These are phyloP conservation scores for Marsdenia floribunda DNA, from an alignment of 257 asterid genomes.

Conservation along the genomic window DNA sequence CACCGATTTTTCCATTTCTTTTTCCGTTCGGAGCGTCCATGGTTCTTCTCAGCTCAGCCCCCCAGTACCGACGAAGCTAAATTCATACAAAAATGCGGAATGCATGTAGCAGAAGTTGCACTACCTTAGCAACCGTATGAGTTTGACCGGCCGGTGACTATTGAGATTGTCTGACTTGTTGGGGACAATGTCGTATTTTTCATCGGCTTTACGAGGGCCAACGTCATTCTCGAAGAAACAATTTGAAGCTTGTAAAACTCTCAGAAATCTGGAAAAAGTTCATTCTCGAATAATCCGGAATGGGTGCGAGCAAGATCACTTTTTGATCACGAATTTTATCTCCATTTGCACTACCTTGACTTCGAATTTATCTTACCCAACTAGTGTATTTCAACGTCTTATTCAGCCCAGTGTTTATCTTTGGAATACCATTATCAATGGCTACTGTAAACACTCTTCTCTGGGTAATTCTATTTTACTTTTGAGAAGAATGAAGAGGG, in stretches of 20 bases:
- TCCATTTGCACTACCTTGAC: constrained; percentile 39
- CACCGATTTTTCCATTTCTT: too few species aligned
- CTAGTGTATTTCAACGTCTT: constrained; percentile 43
- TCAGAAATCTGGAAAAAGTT: constrained; percentile 37
- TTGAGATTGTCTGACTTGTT: neutral
- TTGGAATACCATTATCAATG: constrained; percentile 57
- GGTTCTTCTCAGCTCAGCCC: neutral
- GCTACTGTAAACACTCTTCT: constrained; percentile 35
- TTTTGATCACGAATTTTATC: constrained; percentile 44
- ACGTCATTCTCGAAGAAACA: constrained; percentile 22
- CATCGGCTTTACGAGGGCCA: neutral
- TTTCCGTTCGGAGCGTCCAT: neutral
- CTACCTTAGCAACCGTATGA: neutral
- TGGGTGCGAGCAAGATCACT: constrained; percentile 61
- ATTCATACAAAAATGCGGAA: neutral
- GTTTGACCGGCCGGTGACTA: neutral
- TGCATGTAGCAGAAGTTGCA: neutral
- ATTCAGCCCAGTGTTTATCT: constrained; percentile 46
- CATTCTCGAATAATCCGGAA: constrained; percentile 49
- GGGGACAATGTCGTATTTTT: neutral
- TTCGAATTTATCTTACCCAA: constrained; percentile 33
- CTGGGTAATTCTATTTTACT: constrained; percentile 31
- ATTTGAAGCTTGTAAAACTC: constrained; percentile 41
- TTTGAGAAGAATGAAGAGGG: constrained; percentile 39
- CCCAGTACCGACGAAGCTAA: neutral